Evolutionary conservation across 768 basidiomycete genomes (phyloP), one percentile per base, ranked within the genome.

Genomic region (Boletus coccyginus): DNA sequence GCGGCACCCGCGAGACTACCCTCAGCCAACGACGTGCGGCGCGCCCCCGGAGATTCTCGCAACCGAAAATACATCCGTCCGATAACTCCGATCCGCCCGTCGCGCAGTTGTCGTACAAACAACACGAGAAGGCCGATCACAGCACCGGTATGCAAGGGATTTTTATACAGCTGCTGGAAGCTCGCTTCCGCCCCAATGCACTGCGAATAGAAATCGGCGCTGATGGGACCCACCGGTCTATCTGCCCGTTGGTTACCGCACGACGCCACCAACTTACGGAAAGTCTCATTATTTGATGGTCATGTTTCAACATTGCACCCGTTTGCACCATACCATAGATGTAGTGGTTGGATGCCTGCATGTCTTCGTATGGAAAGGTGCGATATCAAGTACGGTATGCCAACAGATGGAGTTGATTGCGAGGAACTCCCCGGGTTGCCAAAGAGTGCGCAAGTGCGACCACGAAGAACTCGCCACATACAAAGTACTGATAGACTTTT

Each of bases 161-260:
- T 51, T 16, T 14, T 36, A 31, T 16, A 27, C 36, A 24, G 31
- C 19, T 8, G 8, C 14, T 9, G 17, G n/a, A 13, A 19, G 41
- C 7, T 42, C 21, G 33, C 10, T 14, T 27, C 8, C 1, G 7
- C 36, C 21, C 9, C 19, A 27, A 12, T 31, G n/a, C 8, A 6
- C 39, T 44, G 5, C 13, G 41, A 48, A 57, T 57, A 36, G 52
- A 44, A n/a, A n/a, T 54, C 52, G 29, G 49, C 40, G 39, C 51
- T 52, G 46, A 57, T 57, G 33, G 19, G 19, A 14, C 24, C 39
- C 12, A 10, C 47, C 10, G 8, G 46, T 9, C 31, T 24, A 8
- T 31, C 14, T 6, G 13, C 12, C 33, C 24, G 44, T 27, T 12
- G n/a, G 33, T 14, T 14, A 32, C 21, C 6, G 13, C 21, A 39